Conservation (phyloP, 768 basidiomycete genomes). For the Lactifluus volemus region DNA sequence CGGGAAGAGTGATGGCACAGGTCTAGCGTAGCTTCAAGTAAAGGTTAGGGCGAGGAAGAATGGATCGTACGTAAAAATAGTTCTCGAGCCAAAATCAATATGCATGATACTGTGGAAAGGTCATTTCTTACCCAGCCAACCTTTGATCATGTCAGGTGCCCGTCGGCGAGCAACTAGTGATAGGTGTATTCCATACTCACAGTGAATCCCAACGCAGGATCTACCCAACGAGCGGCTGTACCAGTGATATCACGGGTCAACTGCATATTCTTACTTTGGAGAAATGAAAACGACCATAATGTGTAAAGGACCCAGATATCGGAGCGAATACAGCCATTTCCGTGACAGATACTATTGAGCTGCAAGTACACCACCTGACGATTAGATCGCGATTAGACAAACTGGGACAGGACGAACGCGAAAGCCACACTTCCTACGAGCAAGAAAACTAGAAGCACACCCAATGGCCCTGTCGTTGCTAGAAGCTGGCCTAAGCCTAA, state of each 20-base stretch:
- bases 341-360: conserved; percentile 26
- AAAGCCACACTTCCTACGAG: conserved; percentile 26
- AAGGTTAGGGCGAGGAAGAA: not conserved
- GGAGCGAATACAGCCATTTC: conserved; percentile 27
- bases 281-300: conserved; percentile 21
- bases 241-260: not conserved
- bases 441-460: conserved; percentile 25
- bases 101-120: not conserved
- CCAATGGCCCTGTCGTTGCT: conserved; percentile 23
- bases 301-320: conserved; percentile 25
- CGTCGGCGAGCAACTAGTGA: not conserved
- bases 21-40: conserved; percentile 4
- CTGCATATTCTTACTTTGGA: not conserved
- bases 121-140: conserved; percentile 17
- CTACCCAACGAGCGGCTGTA: conserved; percentile 27
- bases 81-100: conserved; percentile 10
- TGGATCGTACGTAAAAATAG: conserved; percentile 14
- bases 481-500: conserved; percentile 27
- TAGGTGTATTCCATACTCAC: conserved; percentile 15
- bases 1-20: conserved; percentile 16
- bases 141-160: not conserved
- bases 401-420: conserved; percentile 19
- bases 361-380: not conserved
- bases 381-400: not conserved
- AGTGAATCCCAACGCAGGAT: conserved; percentile 27